phyloP scores from a whole-genome alignment of 2,329 filamentous ascomycete species.

The Huntiella bhutanensis region DNA sequence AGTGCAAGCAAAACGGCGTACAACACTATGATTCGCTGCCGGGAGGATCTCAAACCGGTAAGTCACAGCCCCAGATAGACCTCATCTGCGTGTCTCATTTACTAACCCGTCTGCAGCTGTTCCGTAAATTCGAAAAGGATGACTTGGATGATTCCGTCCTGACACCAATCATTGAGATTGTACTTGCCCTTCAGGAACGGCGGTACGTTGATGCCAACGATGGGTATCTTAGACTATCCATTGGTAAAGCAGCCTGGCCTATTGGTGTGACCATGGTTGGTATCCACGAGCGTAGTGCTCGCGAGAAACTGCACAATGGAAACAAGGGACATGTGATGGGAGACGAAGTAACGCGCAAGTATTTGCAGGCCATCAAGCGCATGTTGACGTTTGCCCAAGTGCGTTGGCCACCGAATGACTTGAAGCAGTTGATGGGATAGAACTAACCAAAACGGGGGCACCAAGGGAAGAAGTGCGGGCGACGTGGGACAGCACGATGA shows the following conservation, averaged over 20 bases:
- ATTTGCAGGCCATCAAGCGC: slow-evolving; percentile 91
- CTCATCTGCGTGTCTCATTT: background rate
- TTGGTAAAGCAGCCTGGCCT: slow-evolving; percentile 93
- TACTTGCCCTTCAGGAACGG: slow-evolving; percentile 71
- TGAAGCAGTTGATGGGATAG: slow-evolving; percentile 84
- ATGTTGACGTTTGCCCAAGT: slow-evolving; percentile 94
- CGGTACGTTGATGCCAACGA: slow-evolving; percentile 95
- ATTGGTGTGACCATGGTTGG: slow-evolving; percentile 99
- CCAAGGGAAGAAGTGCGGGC: background rate
- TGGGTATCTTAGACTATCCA: slow-evolving; percentile 78
- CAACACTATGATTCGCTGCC: slow-evolving; percentile 69
- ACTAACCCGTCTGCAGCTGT: slow-evolving; percentile 32
- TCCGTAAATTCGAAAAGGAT: slow-evolving; percentile 69
- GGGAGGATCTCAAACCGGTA: slow-evolving; percentile 67
- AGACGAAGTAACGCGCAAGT: slow-evolving; percentile 88
- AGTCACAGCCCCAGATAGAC: slow-evolving; percentile 13
- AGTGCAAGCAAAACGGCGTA: slow-evolving; percentile 66
- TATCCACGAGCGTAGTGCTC: slow-evolving; percentile 89
- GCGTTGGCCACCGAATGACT: slow-evolving; percentile 83
- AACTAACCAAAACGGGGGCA: background rate
- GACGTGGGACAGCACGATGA: too few species aligned
- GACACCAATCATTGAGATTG: slow-evolving; percentile 74
- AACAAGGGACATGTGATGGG: slow-evolving; percentile 90
- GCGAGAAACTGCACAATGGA: slow-evolving; percentile 83
- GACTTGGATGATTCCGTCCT: slow-evolving; percentile 65